Base-by-base conservation (phyloP, 2,329 filamentous ascomycete genomes). In the Calonectria honghensis region DNA sequence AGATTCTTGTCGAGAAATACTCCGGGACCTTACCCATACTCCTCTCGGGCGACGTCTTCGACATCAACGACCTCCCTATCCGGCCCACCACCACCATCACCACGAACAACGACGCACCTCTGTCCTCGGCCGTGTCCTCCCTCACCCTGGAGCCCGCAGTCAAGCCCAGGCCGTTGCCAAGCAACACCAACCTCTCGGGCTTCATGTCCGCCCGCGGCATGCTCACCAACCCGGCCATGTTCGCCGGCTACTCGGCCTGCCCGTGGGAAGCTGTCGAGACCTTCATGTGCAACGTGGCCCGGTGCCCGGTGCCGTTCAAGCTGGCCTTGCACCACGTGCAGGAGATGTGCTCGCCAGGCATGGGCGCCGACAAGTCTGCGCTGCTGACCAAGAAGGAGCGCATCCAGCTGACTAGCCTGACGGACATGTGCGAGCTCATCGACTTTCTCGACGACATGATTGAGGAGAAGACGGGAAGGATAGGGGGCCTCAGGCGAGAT, bases 151-250 rank as follows among this genome's bases (percentile, higher is more conserved):
- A 82, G 73, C 65, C 79, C 59, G 70, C 68, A 41, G 61, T 68
- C 11, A 51, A 73, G 29, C 68, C 73, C 50, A 64, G 72, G 16
- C 77, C 81, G 2, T 81, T 76, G 5, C 85, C 85, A 24, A 85
- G 83, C 79, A 85, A 85, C 87, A 90, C 88, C 6, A 86, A 89
- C 41, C 87, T 93, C 10, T 84, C 89, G 1, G 92, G 93, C 45
- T 90, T 94, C 70, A 94, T 95, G 93, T 91, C 93, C 27, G 93
- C 93, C 10, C 89, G 93, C 63, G 93, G 92, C 11, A 86, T 94
- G 3, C 88, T 94, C 52, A 87, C 91, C 78, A 94, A 94, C 83
- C 93, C 93, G 2, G 91, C 92, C 4, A 84, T 94, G 65, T 94
- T 93, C 83, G 88, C 90, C 0, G 89, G 91, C 59, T 80, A 89